Evolutionary conservation across 2,329 filamentous ascomycete species (phyloP), one percentile per base, ranked within the genome.

Genomic region (Arthrocladium fulminans): DNA sequence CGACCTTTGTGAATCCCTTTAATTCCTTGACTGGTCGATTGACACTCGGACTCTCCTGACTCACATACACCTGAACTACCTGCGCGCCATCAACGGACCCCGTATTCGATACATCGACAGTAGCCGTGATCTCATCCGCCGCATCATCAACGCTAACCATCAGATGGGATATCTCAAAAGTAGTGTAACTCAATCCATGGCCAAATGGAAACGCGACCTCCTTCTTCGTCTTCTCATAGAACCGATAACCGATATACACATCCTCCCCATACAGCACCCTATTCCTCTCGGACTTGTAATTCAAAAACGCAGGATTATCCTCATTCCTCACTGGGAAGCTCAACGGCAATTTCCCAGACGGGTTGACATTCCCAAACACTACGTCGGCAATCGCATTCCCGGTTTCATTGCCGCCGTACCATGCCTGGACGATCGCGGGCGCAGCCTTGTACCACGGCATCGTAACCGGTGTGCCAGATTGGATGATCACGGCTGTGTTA

Each of bases 321-420:
- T 83, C 75, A 1, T 83, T 61, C 13, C 73, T 71, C 45, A 71
- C 72, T 1, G 87, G 86, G 67, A 89, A 89, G 2, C 75, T 83
- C 19, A 88, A 71, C 0, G 84, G 83, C 1, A 89, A 72, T 63
- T 88, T 88, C 12, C 80, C 86, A 38, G 79, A 82, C 0, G 86
- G 86, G 60, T 85, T 88, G 40, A 78, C 75, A 52, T 82, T 76
- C 41, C 85, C 86, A 54, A 86, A 85, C 1, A 90, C 71, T 1
- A 90, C 74, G 55, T 90, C 86, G 0, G 84, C 85, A 52, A 94
- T 83, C 9, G 81, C 82, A 60, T 89, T 88, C 4, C 86, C 87
- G 3, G 83, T 84, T 68, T 92, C 86, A 59, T 92, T 87, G n/a
- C 87, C 86, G 51, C 86, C 84, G 59, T 88, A 92, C 85, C 86